Conservation (phyloP, 2,329 filamentous ascomycete species). For the Aspergillus glaucus region DNA sequence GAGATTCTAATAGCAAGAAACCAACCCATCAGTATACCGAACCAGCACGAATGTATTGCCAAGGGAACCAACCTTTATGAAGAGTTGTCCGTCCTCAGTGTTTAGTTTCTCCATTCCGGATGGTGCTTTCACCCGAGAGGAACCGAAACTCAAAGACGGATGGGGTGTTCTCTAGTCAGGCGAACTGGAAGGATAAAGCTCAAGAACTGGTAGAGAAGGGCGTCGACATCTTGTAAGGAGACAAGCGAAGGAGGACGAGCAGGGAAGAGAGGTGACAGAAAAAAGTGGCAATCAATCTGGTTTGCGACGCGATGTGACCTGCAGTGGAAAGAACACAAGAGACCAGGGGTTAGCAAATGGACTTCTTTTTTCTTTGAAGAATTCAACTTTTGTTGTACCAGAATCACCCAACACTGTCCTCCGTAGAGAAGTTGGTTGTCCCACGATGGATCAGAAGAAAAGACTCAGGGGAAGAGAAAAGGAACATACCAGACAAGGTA, state of each 20-base stretch:
- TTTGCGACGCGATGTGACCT: conserved; percentile 19
- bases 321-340: conserved; percentile 4
- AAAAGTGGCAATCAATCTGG: conserved; percentile 3
- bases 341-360: neutral
- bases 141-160: conserved; percentile 2
- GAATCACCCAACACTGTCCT: too few relatives aligned
- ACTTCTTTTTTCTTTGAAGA: neutral
- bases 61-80: conserved; percentile 36
- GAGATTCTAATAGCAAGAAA: conserved; percentile 62
- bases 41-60: neutral
- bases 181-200: conserved; percentile 30
- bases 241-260: conserved; percentile 5
- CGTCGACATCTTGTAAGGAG: conserved; percentile 30
- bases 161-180: conserved; percentile 18
- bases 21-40: conserved; percentile 5
- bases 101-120: conserved; percentile 44
- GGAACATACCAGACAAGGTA: too few relatives aligned
- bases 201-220: conserved; percentile 23
- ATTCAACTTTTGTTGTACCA: too few relatives aligned
- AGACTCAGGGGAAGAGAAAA: too few relatives aligned
- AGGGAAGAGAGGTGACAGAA: conserved; percentile 8
- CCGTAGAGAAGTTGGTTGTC: too few relatives aligned
- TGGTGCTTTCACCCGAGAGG: conserved; percentile 22
- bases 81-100: conserved; percentile 46
- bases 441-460: too few relatives aligned